phyloP scores from a whole-genome alignment of 257 asterid species.

The Solanum chaucha region DNA sequence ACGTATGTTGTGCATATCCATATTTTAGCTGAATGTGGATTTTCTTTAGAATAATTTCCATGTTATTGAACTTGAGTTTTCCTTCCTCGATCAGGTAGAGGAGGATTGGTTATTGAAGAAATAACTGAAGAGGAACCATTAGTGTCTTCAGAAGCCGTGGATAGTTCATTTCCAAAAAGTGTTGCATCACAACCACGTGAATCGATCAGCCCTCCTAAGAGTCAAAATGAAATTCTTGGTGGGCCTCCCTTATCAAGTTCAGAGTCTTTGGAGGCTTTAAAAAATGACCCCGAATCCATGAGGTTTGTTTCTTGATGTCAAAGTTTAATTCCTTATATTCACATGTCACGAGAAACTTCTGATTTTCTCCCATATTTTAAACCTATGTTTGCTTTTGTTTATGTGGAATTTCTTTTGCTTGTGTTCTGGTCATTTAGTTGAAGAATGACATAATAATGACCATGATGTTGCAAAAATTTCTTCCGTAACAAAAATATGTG shows the following conservation, averaged over 20 bases:
- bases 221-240: constrained; percentile 19
- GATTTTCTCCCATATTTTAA: background rate
- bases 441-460: background rate
- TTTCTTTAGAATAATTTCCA: background rate
- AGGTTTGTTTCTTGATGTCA: constrained; percentile 36
- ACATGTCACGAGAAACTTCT: background rate
- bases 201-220: constrained; percentile 18
- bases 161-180: constrained; percentile 15
- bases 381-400: background rate
- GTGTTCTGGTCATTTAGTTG: background rate
- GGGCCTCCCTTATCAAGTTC: constrained; percentile 32
- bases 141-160: constrained; percentile 31
- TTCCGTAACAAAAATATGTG: background rate
- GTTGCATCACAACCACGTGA: constrained; percentile 25
- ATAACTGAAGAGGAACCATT: constrained; percentile 58
- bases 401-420: background rate
- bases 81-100: constrained; percentile 13
- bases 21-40: background rate
- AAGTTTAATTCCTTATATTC: background rate
- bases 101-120: constrained; percentile 78
- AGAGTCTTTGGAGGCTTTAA: constrained; percentile 50
- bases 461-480: background rate
- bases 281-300: constrained; percentile 73
- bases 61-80: background rate
- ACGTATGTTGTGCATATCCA: constrained; percentile 27